phyloP scores from a whole-genome alignment of 495 filamentous ascomycete species.

The Hyaloscypha bicolor region DNA sequence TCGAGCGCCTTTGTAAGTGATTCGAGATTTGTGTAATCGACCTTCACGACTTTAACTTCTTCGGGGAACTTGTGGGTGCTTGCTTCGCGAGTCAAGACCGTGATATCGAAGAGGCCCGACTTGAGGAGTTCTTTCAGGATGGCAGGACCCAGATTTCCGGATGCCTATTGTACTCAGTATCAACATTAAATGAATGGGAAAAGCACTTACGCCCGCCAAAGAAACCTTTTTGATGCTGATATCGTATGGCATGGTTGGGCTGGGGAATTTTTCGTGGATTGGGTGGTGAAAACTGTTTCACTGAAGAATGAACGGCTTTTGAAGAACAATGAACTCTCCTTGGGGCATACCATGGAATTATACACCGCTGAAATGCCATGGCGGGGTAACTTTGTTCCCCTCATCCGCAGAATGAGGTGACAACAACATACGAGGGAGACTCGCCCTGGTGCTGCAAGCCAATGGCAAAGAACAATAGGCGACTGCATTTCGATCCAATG shows the following conservation, averaged over 20 bases:
- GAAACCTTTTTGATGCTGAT: slow-evolving; percentile 27
- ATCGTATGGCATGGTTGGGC: slow-evolving; percentile 20
- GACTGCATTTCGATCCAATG: neutral
- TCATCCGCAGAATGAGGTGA: slow-evolving; percentile 21
- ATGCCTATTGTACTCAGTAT: neutral
- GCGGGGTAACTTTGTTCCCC: slow-evolving; percentile 17
- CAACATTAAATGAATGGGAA: neutral
- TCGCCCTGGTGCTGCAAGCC: neutral
- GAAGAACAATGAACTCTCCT: neutral
- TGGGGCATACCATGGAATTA: neutral
- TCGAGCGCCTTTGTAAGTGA: slow-evolving; percentile 50
- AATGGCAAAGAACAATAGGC: neutral
- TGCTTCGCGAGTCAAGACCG: slow-evolving; percentile 52
- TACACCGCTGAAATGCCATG: slow-evolving; percentile 1
- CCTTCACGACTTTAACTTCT: slow-evolving; percentile 43
- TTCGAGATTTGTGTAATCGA: slow-evolving; percentile 53
- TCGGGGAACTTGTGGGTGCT: slow-evolving; percentile 41
- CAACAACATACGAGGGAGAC: neutral
- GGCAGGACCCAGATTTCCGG: slow-evolving; percentile 58
- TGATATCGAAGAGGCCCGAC: slow-evolving; percentile 56
- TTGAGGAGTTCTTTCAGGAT: slow-evolving; percentile 56
- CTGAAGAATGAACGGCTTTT: neutral
- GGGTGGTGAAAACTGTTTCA: too few relatives aligned
- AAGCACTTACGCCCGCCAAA: slow-evolving; percentile 19
- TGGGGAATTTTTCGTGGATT: neutral